Percentiles rank a stretch among this genome's conserved stretches.
Conservation (phyloP, 345 rosid genomes). For the Eucalyptus paniculata region DNA sequence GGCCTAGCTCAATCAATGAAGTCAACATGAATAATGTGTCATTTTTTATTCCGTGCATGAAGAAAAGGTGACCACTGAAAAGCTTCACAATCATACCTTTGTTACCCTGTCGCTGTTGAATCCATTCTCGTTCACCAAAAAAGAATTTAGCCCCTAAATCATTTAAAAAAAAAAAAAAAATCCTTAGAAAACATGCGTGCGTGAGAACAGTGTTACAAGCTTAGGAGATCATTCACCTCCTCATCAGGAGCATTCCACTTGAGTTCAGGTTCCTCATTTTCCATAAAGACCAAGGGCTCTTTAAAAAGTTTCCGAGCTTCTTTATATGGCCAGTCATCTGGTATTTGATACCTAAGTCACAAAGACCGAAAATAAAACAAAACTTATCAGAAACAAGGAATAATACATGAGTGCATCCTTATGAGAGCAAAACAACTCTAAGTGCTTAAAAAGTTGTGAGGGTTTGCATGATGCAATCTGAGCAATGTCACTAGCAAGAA, state of each 20-base stretch:
- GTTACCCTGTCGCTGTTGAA: slow-evolving; percentile 78
- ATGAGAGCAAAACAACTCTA: background rate
- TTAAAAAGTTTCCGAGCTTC: slow-evolving; percentile 75
- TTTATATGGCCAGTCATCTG: slow-evolving; percentile 82
- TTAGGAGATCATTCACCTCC: slow-evolving; percentile 31
- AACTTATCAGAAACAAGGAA: background rate
- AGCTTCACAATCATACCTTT: slow-evolving; percentile 31
- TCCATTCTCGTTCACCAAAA: slow-evolving; percentile 92
- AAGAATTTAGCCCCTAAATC: slow-evolving; percentile 11
- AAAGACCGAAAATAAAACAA: background rate
- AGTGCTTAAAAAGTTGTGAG: background rate
- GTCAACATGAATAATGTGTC: background rate
- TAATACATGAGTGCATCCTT: background rate
- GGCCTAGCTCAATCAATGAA: slow-evolving; percentile 33
- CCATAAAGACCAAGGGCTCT: slow-evolving; percentile 59
- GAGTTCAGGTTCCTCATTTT: slow-evolving; percentile 49
- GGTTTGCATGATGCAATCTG: background rate
- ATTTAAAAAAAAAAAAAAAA: background rate
- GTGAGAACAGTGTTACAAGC: background rate
- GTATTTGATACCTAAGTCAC: slow-evolving; percentile 57
- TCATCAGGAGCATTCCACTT: slow-evolving; percentile 89
- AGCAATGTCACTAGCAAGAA: background rate
- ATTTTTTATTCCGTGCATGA: background rate
- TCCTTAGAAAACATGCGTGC: background rate
- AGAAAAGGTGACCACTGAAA: background rate